Percentiles rank a stretch among this genome's conserved stretches.
phyloP scores from a whole-genome alignment of 306 rosid species.

The Aeschynomene evenia region DNA sequence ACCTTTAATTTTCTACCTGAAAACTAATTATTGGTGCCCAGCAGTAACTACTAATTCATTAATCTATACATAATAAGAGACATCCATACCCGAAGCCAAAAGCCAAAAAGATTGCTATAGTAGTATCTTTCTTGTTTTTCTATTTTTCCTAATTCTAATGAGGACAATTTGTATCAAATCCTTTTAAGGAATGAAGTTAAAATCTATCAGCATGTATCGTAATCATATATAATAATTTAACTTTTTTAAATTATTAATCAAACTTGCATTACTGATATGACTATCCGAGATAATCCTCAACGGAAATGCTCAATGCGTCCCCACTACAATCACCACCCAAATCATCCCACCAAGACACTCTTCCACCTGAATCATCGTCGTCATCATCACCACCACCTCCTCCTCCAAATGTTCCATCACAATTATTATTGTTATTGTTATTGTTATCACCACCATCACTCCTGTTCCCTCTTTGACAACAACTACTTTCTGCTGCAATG shows the following conservation, averaged over 20 bases:
- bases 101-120: too few species aligned
- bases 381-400: not conserved
- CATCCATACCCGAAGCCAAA: too few species aligned
- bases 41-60: not conserved
- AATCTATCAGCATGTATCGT: too few species aligned
- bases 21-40: not conserved
- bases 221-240: too few species aligned
- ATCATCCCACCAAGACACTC: constrained; percentile 33
- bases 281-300: constrained; percentile 79
- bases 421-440: not conserved
- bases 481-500: not conserved
- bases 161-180: too few species aligned
- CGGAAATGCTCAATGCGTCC: constrained; percentile 57
- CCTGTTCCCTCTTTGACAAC: not conserved
- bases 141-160: too few species aligned
- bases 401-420: not conserved
- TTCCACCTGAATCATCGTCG: not conserved
- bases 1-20: not conserved
- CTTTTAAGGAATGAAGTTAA: too few species aligned
- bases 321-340: not conserved
- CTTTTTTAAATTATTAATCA: too few species aligned
- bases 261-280: too few species aligned
- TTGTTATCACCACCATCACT: not conserved
- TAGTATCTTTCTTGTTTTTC: too few species aligned
- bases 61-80: too few species aligned